phyloP scores from a whole-genome alignment of 106 monocot genomes.

The Agapanthus africanus region DNA sequence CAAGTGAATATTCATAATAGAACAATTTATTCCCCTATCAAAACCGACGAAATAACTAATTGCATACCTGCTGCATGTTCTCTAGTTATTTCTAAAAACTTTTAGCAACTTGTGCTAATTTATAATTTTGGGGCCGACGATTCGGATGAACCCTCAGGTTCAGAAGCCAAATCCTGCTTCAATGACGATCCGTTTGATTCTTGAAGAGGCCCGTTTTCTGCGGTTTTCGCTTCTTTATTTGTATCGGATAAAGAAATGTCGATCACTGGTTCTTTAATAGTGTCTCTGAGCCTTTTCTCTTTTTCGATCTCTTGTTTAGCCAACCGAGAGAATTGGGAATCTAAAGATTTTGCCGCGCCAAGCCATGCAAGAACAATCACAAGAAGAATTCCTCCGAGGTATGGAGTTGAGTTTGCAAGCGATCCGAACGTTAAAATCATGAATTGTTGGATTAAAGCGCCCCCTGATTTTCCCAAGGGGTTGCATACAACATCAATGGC shows the following conservation, averaged over 20 bases:
- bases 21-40: no score
- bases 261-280: conserved; percentile 19
- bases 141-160: conserved; percentile 17
- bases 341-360: conserved; percentile 73
- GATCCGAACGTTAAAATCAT: conserved; percentile 97
- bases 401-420: conserved; percentile 90
- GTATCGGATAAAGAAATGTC: background rate
- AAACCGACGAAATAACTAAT: conserved; percentile 10
- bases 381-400: conserved; percentile 90
- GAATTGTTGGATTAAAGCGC: conserved; percentile 94
- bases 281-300: conserved; percentile 38
- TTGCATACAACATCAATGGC: conserved; percentile 99
- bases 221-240: conserved; percentile 4
- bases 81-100: conserved; percentile 11
- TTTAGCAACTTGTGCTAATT: no score
- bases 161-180: no score
- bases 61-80: conserved; percentile 1
- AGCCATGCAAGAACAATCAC: conserved; percentile 92
- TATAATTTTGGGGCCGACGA: background rate
- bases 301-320: conserved; percentile 80
- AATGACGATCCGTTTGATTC: conserved; percentile 29
- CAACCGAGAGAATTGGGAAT: conserved; percentile 87
- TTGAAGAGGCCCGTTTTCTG: no score
- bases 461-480: conserved; percentile 96
- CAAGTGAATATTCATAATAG: no score